These are phyloP conservation scores for Mycena vulgaris DNA, from an alignment of 768 basidiomycete species.

Conservation along the genomic window DNA sequence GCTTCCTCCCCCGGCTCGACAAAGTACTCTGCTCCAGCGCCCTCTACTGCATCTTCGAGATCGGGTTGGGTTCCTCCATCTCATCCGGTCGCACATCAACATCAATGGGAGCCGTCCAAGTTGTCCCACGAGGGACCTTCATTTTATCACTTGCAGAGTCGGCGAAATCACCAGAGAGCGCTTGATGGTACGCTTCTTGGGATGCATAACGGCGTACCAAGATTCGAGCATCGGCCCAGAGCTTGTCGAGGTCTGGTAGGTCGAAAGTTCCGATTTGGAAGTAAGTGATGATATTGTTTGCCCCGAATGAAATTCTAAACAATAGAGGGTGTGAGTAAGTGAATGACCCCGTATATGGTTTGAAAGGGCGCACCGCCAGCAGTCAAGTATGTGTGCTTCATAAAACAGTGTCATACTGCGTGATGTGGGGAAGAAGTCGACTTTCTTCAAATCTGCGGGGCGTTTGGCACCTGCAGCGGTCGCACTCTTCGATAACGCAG, in stretches of 20 bases:
- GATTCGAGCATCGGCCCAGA: neutral
- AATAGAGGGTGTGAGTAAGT: neutral
- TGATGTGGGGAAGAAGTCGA: conserved; percentile 42
- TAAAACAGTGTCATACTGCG: conserved; percentile 42
- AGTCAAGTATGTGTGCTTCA: conserved; percentile 36
- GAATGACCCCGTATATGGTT: neutral
- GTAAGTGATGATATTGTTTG: neutral
- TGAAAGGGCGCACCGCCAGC: conserved; percentile 16
- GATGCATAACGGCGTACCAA: neutral
- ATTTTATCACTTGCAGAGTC: neutral
- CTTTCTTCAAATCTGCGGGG: conserved; percentile 41
- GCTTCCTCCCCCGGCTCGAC: conserved; percentile 15
- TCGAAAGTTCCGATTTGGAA: neutral
- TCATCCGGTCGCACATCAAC: too few species aligned
- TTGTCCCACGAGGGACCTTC: neutral
- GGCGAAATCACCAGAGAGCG: neutral
- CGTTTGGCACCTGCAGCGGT: conserved; percentile 38
- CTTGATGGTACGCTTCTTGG: neutral
- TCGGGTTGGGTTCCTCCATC: neutral
- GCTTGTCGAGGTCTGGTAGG: neutral
- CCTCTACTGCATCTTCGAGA: neutral
- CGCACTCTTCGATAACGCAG: conserved; percentile 37
- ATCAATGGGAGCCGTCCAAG: neutral
- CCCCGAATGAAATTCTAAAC: neutral
- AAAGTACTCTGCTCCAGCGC: neutral